Conservation (phyloP, 768 basidiomycete species). For the Naganishia friedmannii region DNA sequence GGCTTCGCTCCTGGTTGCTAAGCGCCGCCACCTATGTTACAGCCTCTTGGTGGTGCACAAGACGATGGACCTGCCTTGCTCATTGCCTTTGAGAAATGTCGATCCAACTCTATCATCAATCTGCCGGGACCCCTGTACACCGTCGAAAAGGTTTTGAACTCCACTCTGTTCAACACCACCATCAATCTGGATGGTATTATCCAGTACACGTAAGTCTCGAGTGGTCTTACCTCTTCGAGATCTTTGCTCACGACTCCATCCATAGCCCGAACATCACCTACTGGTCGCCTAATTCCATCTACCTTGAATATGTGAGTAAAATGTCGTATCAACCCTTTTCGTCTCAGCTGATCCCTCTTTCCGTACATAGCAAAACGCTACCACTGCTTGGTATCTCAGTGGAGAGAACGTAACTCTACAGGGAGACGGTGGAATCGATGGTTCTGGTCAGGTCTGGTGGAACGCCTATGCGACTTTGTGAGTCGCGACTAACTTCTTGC, state of each 20-base stretch:
- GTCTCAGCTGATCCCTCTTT: slow-evolving; percentile 57
- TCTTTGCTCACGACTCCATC: not conserved
- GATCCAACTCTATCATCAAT: slow-evolving; percentile 25
- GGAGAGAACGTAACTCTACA: slow-evolving; percentile 46
- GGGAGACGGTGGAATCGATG: slow-evolving; percentile 67
- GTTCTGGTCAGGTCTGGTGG: slow-evolving; percentile 58
- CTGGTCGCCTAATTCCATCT: slow-evolving; percentile 55
- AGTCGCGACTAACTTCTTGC: not conserved
- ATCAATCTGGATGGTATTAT: slow-evolving; percentile 28
- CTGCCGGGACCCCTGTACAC: slow-evolving; percentile 28
- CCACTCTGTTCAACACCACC: slow-evolving; percentile 20
- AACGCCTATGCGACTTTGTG: slow-evolving; percentile 5
- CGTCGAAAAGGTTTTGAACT: slow-evolving; percentile 27
- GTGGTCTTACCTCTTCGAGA: not conserved
- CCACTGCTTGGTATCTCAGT: slow-evolving; percentile 39
- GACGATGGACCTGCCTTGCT: slow-evolving; percentile 28
- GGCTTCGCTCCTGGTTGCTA: not conserved
- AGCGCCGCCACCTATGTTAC: not conserved
- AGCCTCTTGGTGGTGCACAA: slow-evolving; percentile 29
- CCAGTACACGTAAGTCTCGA: slow-evolving; percentile 24
- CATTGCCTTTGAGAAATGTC: slow-evolving; percentile 25
- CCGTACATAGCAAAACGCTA: slow-evolving; percentile 51
- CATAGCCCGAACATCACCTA: slow-evolving; percentile 54
- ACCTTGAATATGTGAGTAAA: slow-evolving; percentile 55
- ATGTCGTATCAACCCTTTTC: not conserved